These are phyloP conservation scores for Leishmania lainsoni DNA, from an alignment of 208 protist species.

Conservation along the genomic window DNA sequence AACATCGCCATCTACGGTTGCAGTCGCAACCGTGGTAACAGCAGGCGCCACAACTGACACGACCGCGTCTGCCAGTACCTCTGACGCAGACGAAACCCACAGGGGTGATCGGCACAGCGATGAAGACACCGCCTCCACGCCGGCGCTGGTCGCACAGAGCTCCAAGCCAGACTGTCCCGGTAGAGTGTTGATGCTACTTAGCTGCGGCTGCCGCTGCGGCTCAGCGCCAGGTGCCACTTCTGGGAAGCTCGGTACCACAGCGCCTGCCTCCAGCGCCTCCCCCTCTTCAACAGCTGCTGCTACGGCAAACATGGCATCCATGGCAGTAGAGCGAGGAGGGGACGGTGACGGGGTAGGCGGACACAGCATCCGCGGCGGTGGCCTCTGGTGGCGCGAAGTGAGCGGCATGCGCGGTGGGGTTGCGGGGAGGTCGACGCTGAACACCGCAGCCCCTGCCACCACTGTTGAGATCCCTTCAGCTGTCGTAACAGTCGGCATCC, in stretches of 20 bases:
- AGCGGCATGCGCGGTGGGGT: constrained; percentile 2
- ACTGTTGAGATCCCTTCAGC: not conserved
- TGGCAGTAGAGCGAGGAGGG: not conserved
- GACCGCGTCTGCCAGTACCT: not conserved
- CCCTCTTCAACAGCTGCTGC: not conserved
- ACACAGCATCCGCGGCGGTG: constrained; percentile 32
- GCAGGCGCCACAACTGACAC: not conserved
- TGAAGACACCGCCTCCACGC: constrained; percentile 2
- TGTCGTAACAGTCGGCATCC: not conserved
- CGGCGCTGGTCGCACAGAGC: not conserved
- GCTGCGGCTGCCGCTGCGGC: not conserved
- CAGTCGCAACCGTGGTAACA: not conserved
- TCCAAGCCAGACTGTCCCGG: not conserved
- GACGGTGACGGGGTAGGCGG: constrained; percentile 27
- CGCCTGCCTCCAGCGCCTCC: not conserved
- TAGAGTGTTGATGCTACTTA: not conserved
- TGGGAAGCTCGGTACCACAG: not conserved
- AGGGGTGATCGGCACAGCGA: not conserved
- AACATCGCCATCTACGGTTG: not conserved
- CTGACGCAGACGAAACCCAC: not conserved
- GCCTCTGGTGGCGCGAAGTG: constrained; percentile 12
- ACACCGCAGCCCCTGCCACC: not conserved
- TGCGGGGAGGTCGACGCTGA: not conserved
- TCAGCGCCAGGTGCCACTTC: not conserved
- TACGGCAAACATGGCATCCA: not conserved